These are phyloP conservation scores for Ophiocordyceps camponoti-saundersi DNA, from an alignment of 2,329 filamentous ascomycete species.

Conservation along the genomic window DNA sequence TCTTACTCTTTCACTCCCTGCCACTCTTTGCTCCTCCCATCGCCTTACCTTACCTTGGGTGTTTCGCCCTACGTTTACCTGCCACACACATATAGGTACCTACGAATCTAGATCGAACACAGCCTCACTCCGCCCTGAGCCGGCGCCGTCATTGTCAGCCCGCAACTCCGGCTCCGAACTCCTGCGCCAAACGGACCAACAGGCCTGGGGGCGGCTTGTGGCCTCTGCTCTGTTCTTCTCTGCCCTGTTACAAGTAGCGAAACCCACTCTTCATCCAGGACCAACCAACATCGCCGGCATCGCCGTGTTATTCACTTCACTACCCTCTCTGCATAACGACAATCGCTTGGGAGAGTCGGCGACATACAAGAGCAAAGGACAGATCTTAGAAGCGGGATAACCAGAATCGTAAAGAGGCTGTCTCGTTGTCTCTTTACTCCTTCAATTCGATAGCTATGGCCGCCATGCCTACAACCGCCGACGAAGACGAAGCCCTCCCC, in stretches of 20 bases:
- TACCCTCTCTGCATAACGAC: too few relatives aligned
- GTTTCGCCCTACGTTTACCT: neutral
- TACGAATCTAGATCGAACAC: neutral
- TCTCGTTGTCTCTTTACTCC: neutral
- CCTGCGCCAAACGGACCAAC: neutral
- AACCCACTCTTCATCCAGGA: neutral
- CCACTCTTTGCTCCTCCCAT: too few relatives aligned
- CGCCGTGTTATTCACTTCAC: too few relatives aligned
- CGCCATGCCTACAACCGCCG: neutral
- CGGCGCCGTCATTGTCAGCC: neutral
- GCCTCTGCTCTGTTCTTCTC: neutral
- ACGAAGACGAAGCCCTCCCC: conserved; percentile 1
- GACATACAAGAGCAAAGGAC: neutral
- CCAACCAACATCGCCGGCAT: too few relatives aligned
- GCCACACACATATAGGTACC: neutral
- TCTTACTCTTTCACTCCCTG: too few relatives aligned
- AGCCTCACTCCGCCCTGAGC: neutral
- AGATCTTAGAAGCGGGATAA: neutral
- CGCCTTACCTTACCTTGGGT: too few relatives aligned
- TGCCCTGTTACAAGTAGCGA: neutral
- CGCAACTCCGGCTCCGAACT: neutral
- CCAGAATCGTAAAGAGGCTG: neutral
- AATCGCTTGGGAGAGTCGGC: neutral
- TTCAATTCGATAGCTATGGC: neutral
- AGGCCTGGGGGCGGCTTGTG: neutral